phyloP scores from a whole-genome alignment of 495 filamentous ascomycete genomes.

The Penicillium riverlandense region DNA sequence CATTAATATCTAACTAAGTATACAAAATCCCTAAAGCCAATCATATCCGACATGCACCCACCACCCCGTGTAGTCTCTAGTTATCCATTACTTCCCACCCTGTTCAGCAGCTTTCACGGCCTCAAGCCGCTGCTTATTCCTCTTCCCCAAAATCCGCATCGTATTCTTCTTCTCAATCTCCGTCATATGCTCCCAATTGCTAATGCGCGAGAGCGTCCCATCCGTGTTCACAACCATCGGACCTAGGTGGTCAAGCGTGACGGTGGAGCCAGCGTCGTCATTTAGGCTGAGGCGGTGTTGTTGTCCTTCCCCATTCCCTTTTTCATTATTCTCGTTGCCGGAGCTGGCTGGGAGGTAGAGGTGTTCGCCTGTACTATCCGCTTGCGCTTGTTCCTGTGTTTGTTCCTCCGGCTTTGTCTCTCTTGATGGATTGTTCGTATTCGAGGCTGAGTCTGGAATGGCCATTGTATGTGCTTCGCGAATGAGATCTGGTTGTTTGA shows the following conservation, averaged over 20 bases:
- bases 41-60: too few species aligned
- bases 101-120: slow-evolving; percentile 35
- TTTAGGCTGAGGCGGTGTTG: slow-evolving; percentile 38
- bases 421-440: slow-evolving; percentile 2
- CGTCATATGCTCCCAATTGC: slow-evolving; percentile 62
- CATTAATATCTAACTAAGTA: too few species aligned
- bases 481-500: background rate
- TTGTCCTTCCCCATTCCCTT: background rate
- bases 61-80: background rate
- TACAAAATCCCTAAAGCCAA: too few species aligned
- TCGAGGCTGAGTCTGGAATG: background rate
- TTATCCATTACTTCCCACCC: slow-evolving; percentile 1
- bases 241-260: slow-evolving; percentile 52
- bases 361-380: slow-evolving; percentile 2
- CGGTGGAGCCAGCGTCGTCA: slow-evolving; percentile 29
- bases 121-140: slow-evolving; percentile 55
- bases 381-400: background rate
- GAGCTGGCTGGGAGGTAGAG: slow-evolving; percentile 25
- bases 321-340: slow-evolving; percentile 6
- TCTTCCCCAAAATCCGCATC: slow-evolving; percentile 52
- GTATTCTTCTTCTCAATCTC: slow-evolving; percentile 56
- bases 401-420: slow-evolving; percentile 8
- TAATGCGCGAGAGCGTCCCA: slow-evolving; percentile 56
- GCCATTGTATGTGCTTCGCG: slow-evolving; percentile 16
- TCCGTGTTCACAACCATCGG: slow-evolving; percentile 64